Evolutionary conservation across 2,329 filamentous ascomycete genomes (phyloP).

Genomic region (Didymella glomerata): DNA sequence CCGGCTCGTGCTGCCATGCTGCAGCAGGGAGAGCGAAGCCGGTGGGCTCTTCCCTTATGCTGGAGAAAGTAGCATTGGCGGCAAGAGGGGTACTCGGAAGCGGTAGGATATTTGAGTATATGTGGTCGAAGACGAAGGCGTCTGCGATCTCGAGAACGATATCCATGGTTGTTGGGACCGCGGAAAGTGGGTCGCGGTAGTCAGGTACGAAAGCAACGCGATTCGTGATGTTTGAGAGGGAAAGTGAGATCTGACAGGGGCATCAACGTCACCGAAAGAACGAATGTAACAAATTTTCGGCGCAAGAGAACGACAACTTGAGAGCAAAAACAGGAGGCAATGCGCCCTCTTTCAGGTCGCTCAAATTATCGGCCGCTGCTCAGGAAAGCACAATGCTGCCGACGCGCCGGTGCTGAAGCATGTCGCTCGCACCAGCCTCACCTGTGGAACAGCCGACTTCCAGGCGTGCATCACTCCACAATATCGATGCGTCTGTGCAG

Average conservation of each 20-base stretch:
- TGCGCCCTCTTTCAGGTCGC: conserved; percentile 10
- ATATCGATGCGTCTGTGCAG: conserved; percentile 1
- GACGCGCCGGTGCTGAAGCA: conserved; percentile 19
- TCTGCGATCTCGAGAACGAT: conserved; percentile 87
- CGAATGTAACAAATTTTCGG: conserved; percentile 2
- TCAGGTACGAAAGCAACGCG: conserved; percentile 33
- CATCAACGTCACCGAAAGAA: conserved; percentile 5
- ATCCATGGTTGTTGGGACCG: conserved; percentile 70
- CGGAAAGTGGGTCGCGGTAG: conserved; percentile 13
- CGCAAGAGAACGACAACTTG: background rate
- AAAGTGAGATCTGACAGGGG: conserved; percentile 3
- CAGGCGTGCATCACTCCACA: conserved; percentile 15
- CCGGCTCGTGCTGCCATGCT: conserved; percentile 73
- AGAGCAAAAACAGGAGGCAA: conserved; percentile 1
- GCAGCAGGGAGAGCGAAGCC: conserved; percentile 36
- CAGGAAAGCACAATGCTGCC: conserved; percentile 5
- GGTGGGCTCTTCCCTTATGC: conserved; percentile 53
- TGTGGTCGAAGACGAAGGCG: conserved; percentile 79
- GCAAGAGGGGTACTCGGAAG: conserved; percentile 55
- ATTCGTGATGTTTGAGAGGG: conserved; percentile 29
- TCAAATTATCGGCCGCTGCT: conserved; percentile 8
- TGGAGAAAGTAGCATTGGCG: conserved; percentile 66
- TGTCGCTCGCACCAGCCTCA: conserved; percentile 21
- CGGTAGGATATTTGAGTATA: conserved; percentile 78
- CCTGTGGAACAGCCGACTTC: conserved; percentile 4